These are phyloP conservation scores for Notholithocarpus densiflorus DNA, from an alignment of 306 rosid genomes.

Conservation along the genomic window DNA sequence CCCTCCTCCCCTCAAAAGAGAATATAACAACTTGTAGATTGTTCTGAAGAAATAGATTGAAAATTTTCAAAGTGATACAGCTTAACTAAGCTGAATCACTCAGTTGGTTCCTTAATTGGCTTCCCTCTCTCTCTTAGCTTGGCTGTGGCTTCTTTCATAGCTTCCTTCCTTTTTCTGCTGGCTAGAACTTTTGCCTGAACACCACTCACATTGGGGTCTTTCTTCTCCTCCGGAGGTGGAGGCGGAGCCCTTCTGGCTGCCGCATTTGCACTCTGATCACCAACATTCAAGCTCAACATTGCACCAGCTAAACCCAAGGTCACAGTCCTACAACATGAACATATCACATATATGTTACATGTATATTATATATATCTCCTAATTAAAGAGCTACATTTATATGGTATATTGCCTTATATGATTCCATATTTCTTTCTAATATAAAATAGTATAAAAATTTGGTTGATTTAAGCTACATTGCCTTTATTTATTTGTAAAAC, in stretches of 20 bases:
- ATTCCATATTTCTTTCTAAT: neutral
- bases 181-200: constrained; percentile 80
- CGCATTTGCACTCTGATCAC: constrained; percentile 40
- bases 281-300: constrained; percentile 30
- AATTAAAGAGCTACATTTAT: neutral
- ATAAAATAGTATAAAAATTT: too few relatives aligned
- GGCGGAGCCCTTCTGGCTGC: constrained; percentile 79
- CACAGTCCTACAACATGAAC: constrained; percentile 37
- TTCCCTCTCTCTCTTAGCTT: constrained; percentile 67
- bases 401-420: neutral
- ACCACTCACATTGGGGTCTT: constrained; percentile 78
- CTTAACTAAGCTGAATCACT: constrained; percentile 12
- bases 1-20: too few relatives aligned
- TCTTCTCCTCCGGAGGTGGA: constrained; percentile 60
- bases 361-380: neutral
- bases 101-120: constrained; percentile 25
- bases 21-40: neutral
- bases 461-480: too few relatives aligned
- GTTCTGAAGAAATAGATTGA: neutral
- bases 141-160: constrained; percentile 60
- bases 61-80: neutral
- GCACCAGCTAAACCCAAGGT: constrained; percentile 50
- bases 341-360: neutral
- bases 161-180: constrained; percentile 89
- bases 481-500: too few relatives aligned